Evolutionary conservation across 192 early-diverging fungal species (phyloP), one percentile per base, ranked within the genome.

Genomic region (Gryganskiella cystojenkinii): DNA sequence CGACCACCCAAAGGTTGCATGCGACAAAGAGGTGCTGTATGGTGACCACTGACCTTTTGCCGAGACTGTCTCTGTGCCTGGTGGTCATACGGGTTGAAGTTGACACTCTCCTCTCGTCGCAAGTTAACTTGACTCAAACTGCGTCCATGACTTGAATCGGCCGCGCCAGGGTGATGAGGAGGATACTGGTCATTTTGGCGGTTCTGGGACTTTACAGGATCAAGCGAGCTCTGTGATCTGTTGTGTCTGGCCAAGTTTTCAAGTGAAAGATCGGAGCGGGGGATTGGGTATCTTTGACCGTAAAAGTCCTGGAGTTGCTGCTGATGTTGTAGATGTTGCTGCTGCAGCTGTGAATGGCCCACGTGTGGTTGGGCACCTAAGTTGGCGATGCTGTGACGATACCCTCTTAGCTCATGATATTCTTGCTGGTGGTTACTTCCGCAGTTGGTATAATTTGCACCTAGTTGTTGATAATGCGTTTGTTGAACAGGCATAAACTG

Each of bases 211-310:
- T 60, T 59, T 30, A 46, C 56, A 28, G 47, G 35, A 3, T 66
- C 66, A 0, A 78, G 46, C 3, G 54, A 43, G n/a, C 66, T 49
- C 10, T 68, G 65, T 0, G 73, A 78, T 27, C 65, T 52, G 57
- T 68, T 68, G 19, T 78, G 73, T 5, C 43, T 68, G 8, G 61
- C 46, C 11, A 78, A 14, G 37, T 68, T 68, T 25, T 68, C 73
- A 11, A 64, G 45, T 1, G 65, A 78, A 5, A 78, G 55, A 5
- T 68, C 61, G 8, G 66, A 53, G 9, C 53, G 51, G 27, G 31
- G 24, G 1, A 27, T 37, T 17, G 44, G n/a, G 30, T 25, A 42
- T 40, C 37, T 13, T 9, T 40, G 7, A 40, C 37, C 37, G 13
- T 40, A 40, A 40, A 40, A 13, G 5, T 13, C 37, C 13, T 40